Evolutionary conservation across 768 basidiomycete genomes (phyloP), one percentile per base, ranked within the genome.

Genomic region (Lepiota venenata): DNA sequence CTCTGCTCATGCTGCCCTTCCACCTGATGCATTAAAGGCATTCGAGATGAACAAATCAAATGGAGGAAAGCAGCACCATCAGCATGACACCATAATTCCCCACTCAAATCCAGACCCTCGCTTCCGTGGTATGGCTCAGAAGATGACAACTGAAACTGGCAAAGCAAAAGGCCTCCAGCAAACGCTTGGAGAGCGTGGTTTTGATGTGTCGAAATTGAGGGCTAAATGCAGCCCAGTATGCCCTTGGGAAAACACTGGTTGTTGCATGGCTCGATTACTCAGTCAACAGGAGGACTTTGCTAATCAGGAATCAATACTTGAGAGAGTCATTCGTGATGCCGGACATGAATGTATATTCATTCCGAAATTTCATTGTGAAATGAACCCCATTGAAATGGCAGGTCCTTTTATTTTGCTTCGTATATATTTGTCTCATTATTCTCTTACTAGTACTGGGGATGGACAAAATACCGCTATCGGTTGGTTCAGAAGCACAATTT

Each of bases 41-140:
- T 73, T 68, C 25, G 64, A 74, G 38, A 75, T 76, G 73, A 77
- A 77, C 53, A 72, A 71, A 56, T 63, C 61, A 0, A 58, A 73
- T 60, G 71, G 75, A 9, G 70, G 75, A 27, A 70, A 71, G 40
- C 74, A 75, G 57, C 58, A 62, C 0, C 48, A 40, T 1, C 71
- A 72, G 50, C 41, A 57, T 0, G 65, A 73, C 54, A 76, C 72
- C 0, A 55, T 73, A 6, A 76, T 78, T 61, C 74, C 74, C 2
- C 11, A 55, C 14, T 57, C 65, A 5, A 74, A 76, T 51, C 73
- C 74, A 3, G 8, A 38, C 16, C 20, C 56, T 5, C 49, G 59
- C 25, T 50, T 50, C 36, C 63, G 60, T 7, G 71, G 73, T 2
- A 56, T 63, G 15, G 0, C 55, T 1, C 74, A 76, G 52, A 63